Conservation (phyloP, 2,329 filamentous ascomycete species). For the Didymella sp. region DNA sequence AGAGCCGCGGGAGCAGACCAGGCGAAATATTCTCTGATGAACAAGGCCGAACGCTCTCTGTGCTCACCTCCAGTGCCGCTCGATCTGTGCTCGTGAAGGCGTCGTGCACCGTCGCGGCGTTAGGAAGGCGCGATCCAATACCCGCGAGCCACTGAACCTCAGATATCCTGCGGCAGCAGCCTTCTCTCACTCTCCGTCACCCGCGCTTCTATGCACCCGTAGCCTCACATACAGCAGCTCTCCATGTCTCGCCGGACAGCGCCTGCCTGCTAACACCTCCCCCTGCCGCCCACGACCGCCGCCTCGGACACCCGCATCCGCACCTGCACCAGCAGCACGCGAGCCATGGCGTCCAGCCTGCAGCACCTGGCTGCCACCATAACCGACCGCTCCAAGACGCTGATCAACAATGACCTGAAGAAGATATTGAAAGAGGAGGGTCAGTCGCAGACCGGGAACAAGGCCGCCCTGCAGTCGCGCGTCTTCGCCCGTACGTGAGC, state of each 20-base stretch:
- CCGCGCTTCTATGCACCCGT: constrained; percentile 1
- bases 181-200: constrained; percentile 22
- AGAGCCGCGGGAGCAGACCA: constrained; percentile 34
- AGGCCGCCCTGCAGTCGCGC: constrained; percentile 79
- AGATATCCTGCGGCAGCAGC: constrained; percentile 20
- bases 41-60: neutral
- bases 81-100: neutral
- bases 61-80: neutral
- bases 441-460: constrained; percentile 76
- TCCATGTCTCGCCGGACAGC: constrained; percentile 14
- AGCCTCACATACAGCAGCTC: constrained; percentile 5
- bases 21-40: neutral
- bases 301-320: constrained; percentile 9
- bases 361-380: constrained; percentile 51
- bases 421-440: constrained; percentile 77
- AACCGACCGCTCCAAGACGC: constrained; percentile 58
- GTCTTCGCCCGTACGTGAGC: constrained; percentile 75
- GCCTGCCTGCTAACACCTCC: constrained; percentile 24
- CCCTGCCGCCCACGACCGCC: constrained; percentile 9
- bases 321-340: constrained; percentile 5
- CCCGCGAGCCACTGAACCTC: constrained; percentile 20
- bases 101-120: constrained; percentile 4
- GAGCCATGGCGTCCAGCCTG: constrained; percentile 47
- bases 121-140: constrained; percentile 30
- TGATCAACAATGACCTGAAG: constrained; percentile 73